A percentile compares a stretch with the other conserved stretches of the same genome.
phyloP scores from a whole-genome alignment of 805 yeast genomes.

The Wickerhamomyces alni region DNA sequence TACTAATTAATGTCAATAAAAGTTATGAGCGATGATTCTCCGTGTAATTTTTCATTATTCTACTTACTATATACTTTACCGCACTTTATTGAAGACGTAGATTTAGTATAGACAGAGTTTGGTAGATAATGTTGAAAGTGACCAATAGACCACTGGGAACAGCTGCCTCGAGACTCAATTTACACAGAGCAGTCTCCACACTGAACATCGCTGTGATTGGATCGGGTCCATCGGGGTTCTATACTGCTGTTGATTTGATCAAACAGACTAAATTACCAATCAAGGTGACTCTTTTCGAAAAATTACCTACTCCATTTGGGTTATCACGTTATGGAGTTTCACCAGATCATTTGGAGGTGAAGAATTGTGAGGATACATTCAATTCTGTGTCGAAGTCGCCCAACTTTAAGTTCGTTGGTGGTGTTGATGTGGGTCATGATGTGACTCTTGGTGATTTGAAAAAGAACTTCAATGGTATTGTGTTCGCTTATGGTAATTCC shows the following conservation, averaged over 20 bases:
- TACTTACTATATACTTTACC: not conserved
- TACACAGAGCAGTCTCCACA: constrained; percentile 6
- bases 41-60: not conserved
- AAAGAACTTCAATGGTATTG: constrained; percentile 61
- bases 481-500: constrained; percentile 80
- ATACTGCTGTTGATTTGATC: constrained; percentile 72
- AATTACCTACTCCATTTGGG: constrained; percentile 87
- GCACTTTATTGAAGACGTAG: too few relatives aligned
- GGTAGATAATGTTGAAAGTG: too few relatives aligned
- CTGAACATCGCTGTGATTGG: constrained; percentile 56
- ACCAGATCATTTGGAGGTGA: constrained; percentile 98
- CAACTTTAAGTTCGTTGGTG: constrained; percentile 60
- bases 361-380: constrained; percentile 69
- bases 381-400: constrained; percentile 32
- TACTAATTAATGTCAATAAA: too few relatives aligned
- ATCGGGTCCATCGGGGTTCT: constrained; percentile 95
- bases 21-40: not conserved
- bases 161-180: not conserved
- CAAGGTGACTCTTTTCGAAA: constrained; percentile 72
- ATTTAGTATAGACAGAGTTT: too few relatives aligned
- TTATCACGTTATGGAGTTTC: constrained; percentile 94
- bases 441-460: constrained; percentile 44
- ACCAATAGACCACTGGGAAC: too few relatives aligned
- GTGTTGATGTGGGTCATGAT: constrained; percentile 61
- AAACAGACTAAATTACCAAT: constrained; percentile 34